Percentiles rank a stretch among this genome's conserved stretches.
Conservation (phyloP, 2,329 filamentous ascomycete genomes). For the Colletotrichum siamense region DNA sequence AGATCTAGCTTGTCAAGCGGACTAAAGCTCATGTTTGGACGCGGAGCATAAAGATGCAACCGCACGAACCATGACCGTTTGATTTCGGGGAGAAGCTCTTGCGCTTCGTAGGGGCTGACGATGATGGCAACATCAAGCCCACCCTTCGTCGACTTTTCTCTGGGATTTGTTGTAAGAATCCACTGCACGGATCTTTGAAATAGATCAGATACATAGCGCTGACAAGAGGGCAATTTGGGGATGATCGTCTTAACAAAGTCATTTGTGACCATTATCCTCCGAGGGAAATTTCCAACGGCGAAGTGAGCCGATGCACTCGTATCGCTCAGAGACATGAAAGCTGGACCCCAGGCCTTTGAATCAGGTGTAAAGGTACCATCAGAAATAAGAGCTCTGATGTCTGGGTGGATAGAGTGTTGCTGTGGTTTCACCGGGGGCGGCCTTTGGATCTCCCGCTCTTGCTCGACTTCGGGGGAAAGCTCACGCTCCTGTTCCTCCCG, state of each 20-base stretch:
- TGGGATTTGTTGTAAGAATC: conserved; percentile 33
- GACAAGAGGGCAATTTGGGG: not conserved
- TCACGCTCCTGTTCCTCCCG: conserved; percentile 75
- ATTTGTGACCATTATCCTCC: conserved; percentile 47
- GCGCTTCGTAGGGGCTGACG: conserved; percentile 66
- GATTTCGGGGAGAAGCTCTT: conserved; percentile 51
- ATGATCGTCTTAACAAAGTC: conserved; percentile 58
- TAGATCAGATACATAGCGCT: conserved; percentile 37
- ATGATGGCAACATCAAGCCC: conserved; percentile 41
- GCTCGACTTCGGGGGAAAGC: conserved; percentile 67
- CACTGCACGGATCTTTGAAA: conserved; percentile 62
- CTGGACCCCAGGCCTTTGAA: conserved; percentile 43
- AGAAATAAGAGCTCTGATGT: conserved; percentile 45
- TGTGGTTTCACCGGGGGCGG: conserved; percentile 44
- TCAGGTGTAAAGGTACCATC: conserved; percentile 34
- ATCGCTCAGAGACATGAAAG: conserved; percentile 47
- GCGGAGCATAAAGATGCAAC: conserved; percentile 59
- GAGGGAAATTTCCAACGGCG: conserved; percentile 38
- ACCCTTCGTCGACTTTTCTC: too few relatives aligned
- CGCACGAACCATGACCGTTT: conserved; percentile 33
- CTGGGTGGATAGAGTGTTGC: conserved; percentile 45
- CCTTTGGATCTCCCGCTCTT: conserved; percentile 60
- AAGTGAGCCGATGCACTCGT: conserved; percentile 45
- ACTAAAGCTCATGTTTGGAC: conserved; percentile 38
- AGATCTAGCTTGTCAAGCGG: conserved; percentile 52